Evolutionary conservation across 352 stramenopile species (phyloP), one percentile per base, ranked within the genome.

Genomic region (Phytophthora crassamura): DNA sequence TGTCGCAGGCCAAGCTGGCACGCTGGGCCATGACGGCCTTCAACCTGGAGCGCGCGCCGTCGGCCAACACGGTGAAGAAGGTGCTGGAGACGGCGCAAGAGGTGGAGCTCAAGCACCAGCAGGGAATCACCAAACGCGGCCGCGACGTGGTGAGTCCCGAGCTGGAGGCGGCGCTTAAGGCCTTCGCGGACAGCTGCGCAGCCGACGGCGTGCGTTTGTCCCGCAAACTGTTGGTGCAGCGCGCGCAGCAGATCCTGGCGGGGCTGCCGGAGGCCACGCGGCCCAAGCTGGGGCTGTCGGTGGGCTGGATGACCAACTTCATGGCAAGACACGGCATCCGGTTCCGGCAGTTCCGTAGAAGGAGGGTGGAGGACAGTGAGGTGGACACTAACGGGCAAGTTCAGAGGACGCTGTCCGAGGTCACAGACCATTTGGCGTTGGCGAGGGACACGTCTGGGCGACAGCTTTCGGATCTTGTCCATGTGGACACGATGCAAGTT

Each of bases 241-340:
- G 68, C 11, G 67, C 59, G 30, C 61, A 66, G 10, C 40, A 71
- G 28, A 58, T 75, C 36, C 45, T 72, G 40, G 32, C 10, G 5
- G 38, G 50, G 41, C 15, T 75, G 38, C 61, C 67, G 2, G 10
- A 18, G 8, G 60, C 60, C 20, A 52, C 36, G 5, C 53, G 52
- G 6, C 62, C 67, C 9, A 74, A 63, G 2, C 25, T 75, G 7
- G 46, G 45, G 18, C 34, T 75, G 10, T 71, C 59, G 1, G 61
- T 65, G 25, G 67, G 67, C 7, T 75, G 67, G 67, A 65, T 75
- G 53, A 75, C 61, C 46, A 61, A 67, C 36, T 75, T 75, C 40
- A 72, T 75, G 67, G 48, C 39, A 4, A 43, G 67, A 20, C 55
- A 75, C 28, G 56, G 61, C 7, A 35, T 75, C 11, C 46, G 61